A percentile compares a stretch with the other conserved stretches of the same genome.
These are phyloP conservation scores for Talaromyces verruculosus DNA, from an alignment of 2,329 filamentous ascomycete species.

Conservation along the genomic window DNA sequence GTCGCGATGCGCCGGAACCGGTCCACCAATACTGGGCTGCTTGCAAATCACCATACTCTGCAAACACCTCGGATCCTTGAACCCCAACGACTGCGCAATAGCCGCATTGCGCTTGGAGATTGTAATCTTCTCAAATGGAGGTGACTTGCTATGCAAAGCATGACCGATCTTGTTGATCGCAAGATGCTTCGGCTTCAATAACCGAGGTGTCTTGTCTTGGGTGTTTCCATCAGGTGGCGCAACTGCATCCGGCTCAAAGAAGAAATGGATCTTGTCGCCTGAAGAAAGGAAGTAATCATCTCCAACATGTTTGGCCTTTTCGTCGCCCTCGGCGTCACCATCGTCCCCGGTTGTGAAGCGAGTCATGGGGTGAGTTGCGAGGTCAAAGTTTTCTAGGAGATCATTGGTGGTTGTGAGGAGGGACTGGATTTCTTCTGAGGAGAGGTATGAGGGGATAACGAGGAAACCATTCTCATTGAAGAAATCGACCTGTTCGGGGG, in stretches of 20 bases:
- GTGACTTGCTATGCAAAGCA: constrained; percentile 67
- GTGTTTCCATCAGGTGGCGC: constrained; percentile 26
- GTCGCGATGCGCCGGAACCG: constrained; percentile 89
- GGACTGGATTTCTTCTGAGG: constrained; percentile 61
- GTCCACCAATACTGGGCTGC: constrained; percentile 91
- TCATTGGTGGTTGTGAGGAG: constrained; percentile 73
- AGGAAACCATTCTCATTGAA: constrained; percentile 89
- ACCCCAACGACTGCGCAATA: constrained; percentile 71
- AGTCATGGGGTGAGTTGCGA: constrained; percentile 87
- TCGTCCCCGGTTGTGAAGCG: constrained; percentile 84
- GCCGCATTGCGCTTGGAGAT: constrained; percentile 52
- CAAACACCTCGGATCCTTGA: constrained; percentile 71
- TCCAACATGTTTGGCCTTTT: constrained; percentile 67
- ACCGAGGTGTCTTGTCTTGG: constrained; percentile 55
- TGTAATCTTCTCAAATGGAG: constrained; percentile 61
- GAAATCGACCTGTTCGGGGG: constrained; percentile 65
- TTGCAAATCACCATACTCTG: constrained; percentile 99
- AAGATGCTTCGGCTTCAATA: constrained; percentile 74
- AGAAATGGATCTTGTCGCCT: constrained; percentile 91
- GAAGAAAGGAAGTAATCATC: constrained; percentile 91
- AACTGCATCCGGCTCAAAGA: constrained; percentile 96
- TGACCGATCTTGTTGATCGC: constrained; percentile 92
- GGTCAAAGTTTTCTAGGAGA: constrained; percentile 72
- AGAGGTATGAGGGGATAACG: constrained; percentile 75
- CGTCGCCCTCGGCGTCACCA: constrained; percentile 47